A percentile compares a stretch with the other conserved stretches of the same genome.
These are phyloP conservation scores for Neurospora terricola DNA, from an alignment of 495 filamentous ascomycete species.

Conservation along the genomic window DNA sequence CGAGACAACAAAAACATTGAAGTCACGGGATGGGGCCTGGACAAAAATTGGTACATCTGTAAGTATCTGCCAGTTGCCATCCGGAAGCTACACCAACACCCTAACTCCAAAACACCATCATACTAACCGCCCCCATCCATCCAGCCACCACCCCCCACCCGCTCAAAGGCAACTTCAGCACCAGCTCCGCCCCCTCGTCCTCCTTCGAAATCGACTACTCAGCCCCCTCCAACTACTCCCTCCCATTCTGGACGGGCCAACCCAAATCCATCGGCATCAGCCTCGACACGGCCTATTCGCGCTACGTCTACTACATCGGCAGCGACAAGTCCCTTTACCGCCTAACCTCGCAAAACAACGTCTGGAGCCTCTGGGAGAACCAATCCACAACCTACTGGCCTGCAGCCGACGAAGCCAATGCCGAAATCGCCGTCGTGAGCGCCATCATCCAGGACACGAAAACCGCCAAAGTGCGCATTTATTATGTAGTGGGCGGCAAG, in stretches of 20 bases:
- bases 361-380: slow-evolving; percentile 14
- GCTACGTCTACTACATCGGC: slow-evolving; percentile 29
- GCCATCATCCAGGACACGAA: slow-evolving; percentile 2
- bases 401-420: slow-evolving; percentile 23
- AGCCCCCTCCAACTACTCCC: slow-evolving; percentile 17
- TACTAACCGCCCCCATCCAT: slow-evolving; percentile 2
- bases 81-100: neutral
- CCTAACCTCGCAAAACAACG: slow-evolving; percentile 16
- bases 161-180: slow-evolving; percentile 12
- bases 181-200: slow-evolving; percentile 9
- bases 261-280: slow-evolving; percentile 17
- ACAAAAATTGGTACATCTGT: slow-evolving; percentile 20
- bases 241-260: slow-evolving; percentile 21
- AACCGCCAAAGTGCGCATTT: slow-evolving; percentile 18
- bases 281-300: slow-evolving; percentile 17
- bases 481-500: slow-evolving; percentile 23
- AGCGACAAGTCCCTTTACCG: slow-evolving; percentile 21
- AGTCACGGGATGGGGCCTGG: slow-evolving; percentile 12
- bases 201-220: slow-evolving; percentile 18
- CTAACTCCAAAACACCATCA: neutral
- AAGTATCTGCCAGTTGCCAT: neutral
- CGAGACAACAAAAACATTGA: slow-evolving; percentile 21
- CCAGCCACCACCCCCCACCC: slow-evolving; percentile 22
- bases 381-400: slow-evolving; percentile 21
- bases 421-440: slow-evolving; percentile 18